Evolutionary conservation across 2,329 filamentous ascomycete genomes (phyloP).

Genomic region (Gaeumannomyces tritici): DNA sequence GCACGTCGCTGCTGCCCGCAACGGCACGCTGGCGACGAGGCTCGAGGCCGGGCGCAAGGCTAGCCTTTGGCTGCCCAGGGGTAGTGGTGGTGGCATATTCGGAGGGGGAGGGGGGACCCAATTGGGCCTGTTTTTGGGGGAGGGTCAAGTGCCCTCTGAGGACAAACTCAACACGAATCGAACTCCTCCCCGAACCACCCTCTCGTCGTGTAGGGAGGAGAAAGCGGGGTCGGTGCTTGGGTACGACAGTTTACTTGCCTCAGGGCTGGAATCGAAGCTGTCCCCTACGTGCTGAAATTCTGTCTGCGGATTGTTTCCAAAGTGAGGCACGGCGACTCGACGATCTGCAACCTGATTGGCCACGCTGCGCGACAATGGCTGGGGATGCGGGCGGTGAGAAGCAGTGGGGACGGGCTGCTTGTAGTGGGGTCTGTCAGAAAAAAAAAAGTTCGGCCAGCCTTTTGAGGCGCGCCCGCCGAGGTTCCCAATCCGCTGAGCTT

Average conservation of each 20-base stretch:
- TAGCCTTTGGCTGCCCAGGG: slow-evolving; percentile 7
- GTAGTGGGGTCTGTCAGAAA: not conserved
- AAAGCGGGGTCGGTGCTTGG: not conserved
- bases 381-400: not conserved
- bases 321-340: not conserved
- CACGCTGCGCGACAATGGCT: not conserved
- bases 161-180: no score
- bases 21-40: slow-evolving; percentile 1
- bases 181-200: not conserved
- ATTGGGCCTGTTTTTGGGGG: not conserved
- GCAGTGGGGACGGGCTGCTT: not conserved
- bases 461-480: not conserved
- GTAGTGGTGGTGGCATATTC: slow-evolving; percentile 16
- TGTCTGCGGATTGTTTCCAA: not conserved
- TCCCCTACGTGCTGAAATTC: not conserved
- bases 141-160: not conserved
- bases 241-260: not conserved
- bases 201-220: not conserved
- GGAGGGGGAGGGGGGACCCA: not conserved
- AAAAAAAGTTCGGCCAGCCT: slow-evolving; percentile 2
- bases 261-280: not conserved
- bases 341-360: not conserved
- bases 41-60: slow-evolving; percentile 1
- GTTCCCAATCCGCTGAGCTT: not conserved
- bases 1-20: not conserved